These are phyloP conservation scores for Trichoderma citrinoviride DNA, from an alignment of 2,329 filamentous ascomycete genomes.

Conservation along the genomic window DNA sequence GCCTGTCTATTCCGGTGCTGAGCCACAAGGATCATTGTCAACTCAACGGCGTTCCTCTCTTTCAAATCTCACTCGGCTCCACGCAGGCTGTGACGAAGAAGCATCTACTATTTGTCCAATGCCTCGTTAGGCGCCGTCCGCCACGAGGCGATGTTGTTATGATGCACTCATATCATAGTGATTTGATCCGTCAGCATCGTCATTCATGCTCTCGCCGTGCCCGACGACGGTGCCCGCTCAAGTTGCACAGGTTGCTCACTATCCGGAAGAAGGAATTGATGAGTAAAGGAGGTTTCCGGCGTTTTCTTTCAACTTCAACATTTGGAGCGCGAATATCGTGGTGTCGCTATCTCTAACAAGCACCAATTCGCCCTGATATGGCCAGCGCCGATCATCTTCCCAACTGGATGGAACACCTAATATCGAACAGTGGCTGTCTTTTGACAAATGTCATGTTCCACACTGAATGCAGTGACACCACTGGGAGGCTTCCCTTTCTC, in stretches of 20 bases:
- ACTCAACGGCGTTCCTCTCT: neutral
- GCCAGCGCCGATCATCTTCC: neutral
- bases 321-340: neutral
- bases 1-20: neutral
- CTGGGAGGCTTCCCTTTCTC: neutral
- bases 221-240: neutral
- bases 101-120: neutral
- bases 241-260: neutral
- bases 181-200: constrained; percentile 2
- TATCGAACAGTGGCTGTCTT: neutral
- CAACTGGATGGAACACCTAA: neutral
- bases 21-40: constrained; percentile 15
- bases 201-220: neutral
- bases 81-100: constrained; percentile 3
- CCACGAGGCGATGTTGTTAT: constrained; percentile 6
- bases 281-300: neutral
- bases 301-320: too few relatives aligned
- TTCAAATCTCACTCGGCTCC: constrained; percentile 3
- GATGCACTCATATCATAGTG: neutral
- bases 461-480: neutral
- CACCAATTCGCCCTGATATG: too few relatives aligned
- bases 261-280: neutral
- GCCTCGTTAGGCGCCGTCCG: constrained; percentile 5
- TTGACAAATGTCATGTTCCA: neutral
- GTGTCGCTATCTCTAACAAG: neutral